Evolutionary conservation across 2,329 filamentous ascomycete species (phyloP), one percentile per base, ranked within the genome.

Genomic region (Phaeosphaeriaceae sp.): DNA sequence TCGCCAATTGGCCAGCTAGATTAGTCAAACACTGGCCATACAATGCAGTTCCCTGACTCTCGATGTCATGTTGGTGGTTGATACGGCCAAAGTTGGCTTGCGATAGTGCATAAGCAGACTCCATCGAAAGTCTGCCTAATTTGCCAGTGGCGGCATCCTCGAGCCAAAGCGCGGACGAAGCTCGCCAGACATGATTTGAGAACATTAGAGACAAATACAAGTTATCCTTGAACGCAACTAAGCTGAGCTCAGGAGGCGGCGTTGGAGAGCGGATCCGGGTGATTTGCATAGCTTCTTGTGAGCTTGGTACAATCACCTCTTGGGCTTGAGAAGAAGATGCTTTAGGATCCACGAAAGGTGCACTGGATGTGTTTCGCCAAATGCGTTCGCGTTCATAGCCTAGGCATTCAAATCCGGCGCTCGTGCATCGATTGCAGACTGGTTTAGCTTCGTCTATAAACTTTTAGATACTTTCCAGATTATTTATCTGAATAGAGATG

Each of bases 181-280:
- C 24, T 26, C 46, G 46, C 46, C 46, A 49, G 28, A 49, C 46
- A 49, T 49, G 46, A n/a, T 49, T 49, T 15, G 46, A 24, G 23
- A 28, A 28, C 22, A 49, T 24, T 22, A 24, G 30, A 4, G 46
- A 19, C 17, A 49, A 19, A 15, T 28, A 49, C 7, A 49, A 26
- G n/a, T 49, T 26, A 15, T 49, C 46, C n/a, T 19, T 15, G n/a
- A 49, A 49, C 3, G 46, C 46, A 10, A 49, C 23, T 5, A 49
- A 19, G 46, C 46, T 49, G 17, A 49, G 23, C 30, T 49, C 46
- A n/a, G 46, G 46, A 19, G 46, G 46, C 46, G 46, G 46, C 8
- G 46, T 28, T 26, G 23, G 46, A 19, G 46, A 49, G 46, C 46
- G 23, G 15, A 49, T 22, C 2, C 46, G 22, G 10, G 23, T 17